Base-by-base conservation (phyloP, 768 basidiomycete species). In the Suillus discolor region DNA sequence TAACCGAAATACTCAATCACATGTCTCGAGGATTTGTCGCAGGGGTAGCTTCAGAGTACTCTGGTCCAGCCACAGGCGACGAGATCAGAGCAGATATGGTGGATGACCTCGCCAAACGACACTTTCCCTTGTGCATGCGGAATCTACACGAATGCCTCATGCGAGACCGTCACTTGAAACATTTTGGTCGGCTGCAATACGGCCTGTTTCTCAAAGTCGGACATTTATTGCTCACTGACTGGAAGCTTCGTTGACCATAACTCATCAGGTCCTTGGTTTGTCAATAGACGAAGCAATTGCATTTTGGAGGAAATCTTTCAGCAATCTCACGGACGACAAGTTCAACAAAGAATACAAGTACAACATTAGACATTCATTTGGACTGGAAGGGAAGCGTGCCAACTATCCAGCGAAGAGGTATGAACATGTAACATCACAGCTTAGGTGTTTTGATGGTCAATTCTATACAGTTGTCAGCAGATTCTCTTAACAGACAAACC, bases 311-410 rank as follows among this genome's bases (percentile, higher is more conserved):
- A 92, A 89, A 73, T 89, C 92, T 31, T 97, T 97, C 75, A 87
- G 77, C 11, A 77, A 76, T 7, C 87, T 94, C 63, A 88, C 90
- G 12, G 97, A 98, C 65, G 95, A 98, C 79, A 91, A 94, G 75
- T 99, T 99, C 79, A 97, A 96, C 82, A 99, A 99, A 75, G 93
- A 97, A 74, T 90, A 98, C 84, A 90, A 88, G 71, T 99, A 99
- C 77, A 99, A 99, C 69, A 96, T 99, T 71, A 89, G 97, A 54
- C 97, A 99, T 75, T 89, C 89, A 6, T 99, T 89, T 72, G 97
- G 97, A 44, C 79, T 97, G 61, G 97, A 99, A 75, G 97, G 97
- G 12, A 94, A 91, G 77, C 87, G 97, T 53, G 92, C 91, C 47
- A 98, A 98, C 73, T 99, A 99, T 76, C 85, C 93, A 2, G 95